Evolutionary conservation across 345 rosid species (phyloP).

Genomic region (Noccaea caerulescens): DNA sequence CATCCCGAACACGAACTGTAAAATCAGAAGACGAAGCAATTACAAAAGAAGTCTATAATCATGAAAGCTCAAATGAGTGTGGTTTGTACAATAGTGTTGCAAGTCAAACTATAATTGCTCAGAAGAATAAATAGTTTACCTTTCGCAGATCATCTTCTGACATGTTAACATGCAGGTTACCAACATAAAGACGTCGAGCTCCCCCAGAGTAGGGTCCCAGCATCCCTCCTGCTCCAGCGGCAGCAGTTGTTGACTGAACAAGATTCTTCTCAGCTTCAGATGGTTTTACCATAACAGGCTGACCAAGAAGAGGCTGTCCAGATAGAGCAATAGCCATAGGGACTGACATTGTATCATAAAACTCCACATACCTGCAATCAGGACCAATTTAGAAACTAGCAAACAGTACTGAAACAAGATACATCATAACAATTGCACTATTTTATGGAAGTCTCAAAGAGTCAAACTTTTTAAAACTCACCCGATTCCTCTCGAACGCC

Average conservation of each 20-base stretch:
- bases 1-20: background rate
- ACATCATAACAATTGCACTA: background rate
- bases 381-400: slow-evolving; percentile 32
- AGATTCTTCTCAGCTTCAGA: slow-evolving; percentile 99
- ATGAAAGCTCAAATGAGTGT: background rate
- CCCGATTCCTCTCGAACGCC: slow-evolving; percentile 98
- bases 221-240: slow-evolving; percentile 61
- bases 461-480: slow-evolving; percentile 42
- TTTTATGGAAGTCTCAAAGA: background rate
- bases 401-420: slow-evolving; percentile 23
- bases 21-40: slow-evolving; percentile 13
- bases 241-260: slow-evolving; percentile 85
- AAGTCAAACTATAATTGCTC: background rate
- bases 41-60: slow-evolving; percentile 5
- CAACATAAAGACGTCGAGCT: slow-evolving; percentile 91
- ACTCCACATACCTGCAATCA: slow-evolving; percentile 81
- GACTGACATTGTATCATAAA: slow-evolving; percentile 97
- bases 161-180: slow-evolving; percentile 86
- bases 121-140: slow-evolving; percentile 44
- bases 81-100: slow-evolving; percentile 4
- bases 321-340: slow-evolving; percentile 99
- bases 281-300: slow-evolving; percentile 97
- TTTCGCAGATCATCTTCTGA: slow-evolving; percentile 89
- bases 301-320: slow-evolving; percentile 96
- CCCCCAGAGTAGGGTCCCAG: slow-evolving; percentile 82